Evolutionary conservation across 129 eudicot genomes (phyloP).

Genomic region (sunflower (Helianthus annuus)): HanXRQr2.0-SUNRISE NC_035446.2:154720099-154720598

Average conservation of each 20-base stretch:
- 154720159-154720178: conserved; percentile 90
- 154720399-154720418: conserved; percentile 88
- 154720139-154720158: conserved; percentile 90
- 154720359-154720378: conserved; percentile 84
- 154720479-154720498: conserved; percentile 45
- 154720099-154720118: conserved; percentile 80
- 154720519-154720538: conserved; percentile 24
- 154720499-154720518: conserved; percentile 43
- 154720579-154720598: background rate
- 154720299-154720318: conserved; percentile 80
- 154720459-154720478: conserved; percentile 28
- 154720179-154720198: conserved; percentile 83
- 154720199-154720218: conserved; percentile 49
- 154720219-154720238: background rate
- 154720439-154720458: conserved; percentile 7
- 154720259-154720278: conserved; percentile 3
- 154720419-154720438: conserved; percentile 23
- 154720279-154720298: conserved; percentile 81
- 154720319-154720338: conserved; percentile 58
- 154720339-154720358: conserved; percentile 72
- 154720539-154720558: conserved; percentile 40
- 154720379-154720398: conserved; percentile 79
- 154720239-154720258: conserved; percentile 2
- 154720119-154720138: conserved; percentile 95
- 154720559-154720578: conserved; percentile 31